These are phyloP conservation scores for Crithidia brevicula DNA, from an alignment of 208 protist genomes.

Conservation along the genomic window DNA sequence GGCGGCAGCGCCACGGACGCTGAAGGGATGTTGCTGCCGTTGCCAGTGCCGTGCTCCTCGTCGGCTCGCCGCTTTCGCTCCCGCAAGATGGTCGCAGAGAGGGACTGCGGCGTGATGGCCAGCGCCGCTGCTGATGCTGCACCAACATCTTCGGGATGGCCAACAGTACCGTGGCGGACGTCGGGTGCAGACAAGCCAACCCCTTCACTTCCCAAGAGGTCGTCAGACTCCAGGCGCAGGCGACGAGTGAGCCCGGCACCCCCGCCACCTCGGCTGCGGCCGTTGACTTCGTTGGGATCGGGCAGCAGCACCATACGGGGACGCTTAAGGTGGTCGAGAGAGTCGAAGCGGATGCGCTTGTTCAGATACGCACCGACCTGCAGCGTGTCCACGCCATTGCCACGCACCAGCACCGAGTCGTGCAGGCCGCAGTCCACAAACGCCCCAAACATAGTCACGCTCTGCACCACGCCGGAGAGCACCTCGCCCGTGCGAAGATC, in stretches of 20 bases:
- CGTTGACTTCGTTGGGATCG: not conserved
- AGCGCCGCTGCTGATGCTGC: not conserved
- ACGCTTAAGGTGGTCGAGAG: conserved; percentile 62
- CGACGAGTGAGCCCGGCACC: conserved; percentile 5
- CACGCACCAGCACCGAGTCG: conserved; percentile 71
- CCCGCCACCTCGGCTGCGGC: not conserved
- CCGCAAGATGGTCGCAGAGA: conserved; percentile 24
- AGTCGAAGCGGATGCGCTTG: conserved; percentile 41
- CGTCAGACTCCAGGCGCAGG: conserved; percentile 58
- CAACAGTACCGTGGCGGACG: not conserved
- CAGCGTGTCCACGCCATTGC: conserved; percentile 48
- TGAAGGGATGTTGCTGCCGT: not conserved
- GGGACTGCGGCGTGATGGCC: not conserved
- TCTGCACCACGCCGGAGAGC: conserved; percentile 68
- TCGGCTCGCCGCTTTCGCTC: conserved; percentile 20
- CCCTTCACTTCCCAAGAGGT: conserved; percentile 30
- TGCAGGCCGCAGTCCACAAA: conserved; percentile 89
- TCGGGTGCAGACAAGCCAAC: not conserved
- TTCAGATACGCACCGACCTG: conserved; percentile 59
- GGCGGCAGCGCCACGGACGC: too few species aligned
- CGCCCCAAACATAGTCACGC: conserved; percentile 82
- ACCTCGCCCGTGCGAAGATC: conserved; percentile 57
- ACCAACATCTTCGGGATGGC: not conserved
- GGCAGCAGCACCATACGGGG: conserved; percentile 45
- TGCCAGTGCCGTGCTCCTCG: conserved; percentile 9